phyloP scores from a whole-genome alignment of 345 rosid species.

The Citrus inodora region DNA sequence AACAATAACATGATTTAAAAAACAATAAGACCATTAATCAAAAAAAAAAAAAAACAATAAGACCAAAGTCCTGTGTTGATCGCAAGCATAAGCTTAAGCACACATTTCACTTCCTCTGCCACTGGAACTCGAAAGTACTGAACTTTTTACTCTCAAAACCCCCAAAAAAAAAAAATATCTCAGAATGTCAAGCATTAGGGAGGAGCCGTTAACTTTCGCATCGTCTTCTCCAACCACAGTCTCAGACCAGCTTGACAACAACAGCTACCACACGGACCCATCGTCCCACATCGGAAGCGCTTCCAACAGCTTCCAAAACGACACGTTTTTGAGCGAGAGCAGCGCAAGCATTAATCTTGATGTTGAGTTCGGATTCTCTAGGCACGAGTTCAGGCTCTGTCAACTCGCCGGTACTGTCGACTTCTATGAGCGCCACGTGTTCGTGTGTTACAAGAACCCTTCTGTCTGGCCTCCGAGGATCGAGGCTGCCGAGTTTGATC shows the following conservation, averaged over 20 bases:
- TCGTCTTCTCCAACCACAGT: conserved; percentile 67
- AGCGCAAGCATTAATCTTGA: conserved; percentile 32
- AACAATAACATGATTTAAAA: too few relatives aligned
- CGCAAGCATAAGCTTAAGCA: not conserved
- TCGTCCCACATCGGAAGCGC: conserved; percentile 57
- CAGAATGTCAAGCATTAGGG: conserved; percentile 58
- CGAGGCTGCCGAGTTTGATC: conserved; percentile 99
- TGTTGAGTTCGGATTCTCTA: conserved; percentile 71
- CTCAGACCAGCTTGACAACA: conserved; percentile 56
- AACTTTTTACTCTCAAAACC: not conserved
- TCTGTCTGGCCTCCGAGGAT: conserved; percentile 93
- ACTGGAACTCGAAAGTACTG: not conserved
- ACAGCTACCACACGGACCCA: conserved; percentile 41
- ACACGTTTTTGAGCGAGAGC: conserved; percentile 49
- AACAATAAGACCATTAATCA: not conserved
- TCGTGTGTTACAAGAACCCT: conserved; percentile 91
- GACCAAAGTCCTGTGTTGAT: not conserved
- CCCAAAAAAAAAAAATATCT: not conserved
- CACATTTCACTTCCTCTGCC: not conserved
- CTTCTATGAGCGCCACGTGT: conserved; percentile 82
- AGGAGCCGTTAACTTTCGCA: conserved; percentile 50
- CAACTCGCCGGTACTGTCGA: conserved; percentile 78
- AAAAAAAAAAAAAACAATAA: too few relatives aligned
- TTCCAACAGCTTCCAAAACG: conserved; percentile 81
- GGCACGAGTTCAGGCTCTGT: conserved; percentile 67